Evolutionary conservation across 106 monocot genomes (phyloP), one percentile per base, ranked within the genome.

Genomic region (Dendrobium catenatum): DNA sequence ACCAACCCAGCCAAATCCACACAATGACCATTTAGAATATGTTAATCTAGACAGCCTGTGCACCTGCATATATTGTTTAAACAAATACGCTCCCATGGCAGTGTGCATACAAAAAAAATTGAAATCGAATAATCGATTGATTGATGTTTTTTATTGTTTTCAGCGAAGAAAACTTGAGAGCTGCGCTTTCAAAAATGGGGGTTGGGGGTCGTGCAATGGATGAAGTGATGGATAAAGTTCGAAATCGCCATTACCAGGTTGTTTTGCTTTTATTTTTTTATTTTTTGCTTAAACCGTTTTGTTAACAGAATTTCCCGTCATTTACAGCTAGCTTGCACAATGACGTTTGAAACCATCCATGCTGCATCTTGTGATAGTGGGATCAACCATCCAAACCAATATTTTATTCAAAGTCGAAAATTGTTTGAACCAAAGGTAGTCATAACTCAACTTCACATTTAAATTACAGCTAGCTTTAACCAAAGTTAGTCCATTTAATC

Each of bases 151-250:
- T 42, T n/a, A 20, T 48, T 81, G 17, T 44, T 78, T 49, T 74
- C 81, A 95, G 95, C 66, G 93, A 93, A 83, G 95, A 99, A 0
- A 95, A 93, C 77, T 84, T 93, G 76, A 89, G 90, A 80, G 95
- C 95, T 81, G 99, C 95, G 72, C 93, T 95, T 77, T 73, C 83
- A 41, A 88, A 91, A 77, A 99, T 95, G 89, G 95, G 99, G 7
- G 80, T 91, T 55, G 87, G 85, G 7, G 87, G 93, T 17, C 85
- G 85, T 31, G 8, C 89, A 40, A 78, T 90, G 87, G 99, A 99
- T 81, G 95, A 95, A 51, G 83, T 93, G 37, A 86, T 99, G 88
- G 95, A 95, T 79, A 95, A 93, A 88, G 95, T 88, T 85, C 73
- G 84, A 77, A 93, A 91, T 84, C 86, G 83, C 42, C 99, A 95